Conservation (phyloP, 1,139 yeast species). For the Protomyces inundatus region DNA sequence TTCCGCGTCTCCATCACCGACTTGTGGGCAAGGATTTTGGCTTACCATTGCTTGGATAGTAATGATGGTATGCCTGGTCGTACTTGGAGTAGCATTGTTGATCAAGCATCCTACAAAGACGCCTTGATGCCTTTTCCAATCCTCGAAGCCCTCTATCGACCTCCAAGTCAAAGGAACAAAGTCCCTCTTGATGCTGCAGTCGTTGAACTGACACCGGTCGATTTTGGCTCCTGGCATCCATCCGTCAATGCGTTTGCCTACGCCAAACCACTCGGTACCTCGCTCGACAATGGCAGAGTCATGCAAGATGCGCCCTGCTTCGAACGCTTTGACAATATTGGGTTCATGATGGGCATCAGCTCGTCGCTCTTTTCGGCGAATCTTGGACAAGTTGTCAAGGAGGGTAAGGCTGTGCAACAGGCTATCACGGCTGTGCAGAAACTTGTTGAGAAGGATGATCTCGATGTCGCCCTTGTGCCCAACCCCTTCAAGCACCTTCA, state of each 20-base stretch:
- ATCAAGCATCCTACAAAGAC: slow-evolving; percentile 50
- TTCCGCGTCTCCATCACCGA: slow-evolving; percentile 76
- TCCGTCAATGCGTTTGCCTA: slow-evolving; percentile 67
- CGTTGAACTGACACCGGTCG: slow-evolving; percentile 78
- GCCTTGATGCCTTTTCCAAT: slow-evolving; percentile 86
- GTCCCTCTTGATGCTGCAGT: slow-evolving; percentile 37
- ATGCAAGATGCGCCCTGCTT: slow-evolving; percentile 47
- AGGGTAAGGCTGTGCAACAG: slow-evolving; percentile 48
- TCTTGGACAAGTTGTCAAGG: slow-evolving; percentile 53
- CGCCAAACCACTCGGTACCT: slow-evolving; percentile 67
- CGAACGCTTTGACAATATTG: slow-evolving; percentile 62
- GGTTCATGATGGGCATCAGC: slow-evolving; percentile 68
- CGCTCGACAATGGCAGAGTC: slow-evolving; percentile 51
- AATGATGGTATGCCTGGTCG: slow-evolving; percentile 57
- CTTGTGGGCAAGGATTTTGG: slow-evolving; percentile 84
- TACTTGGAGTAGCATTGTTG: slow-evolving; percentile 60
- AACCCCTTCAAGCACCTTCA: slow-evolving; percentile 57
- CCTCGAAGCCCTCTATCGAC: slow-evolving; percentile 77
- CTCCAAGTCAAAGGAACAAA: slow-evolving; percentile 50
- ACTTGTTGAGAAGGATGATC: slow-evolving; percentile 37
- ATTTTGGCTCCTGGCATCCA: slow-evolving; percentile 85
- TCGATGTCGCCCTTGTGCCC: slow-evolving; percentile 71
- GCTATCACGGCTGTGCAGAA: slow-evolving; percentile 38
- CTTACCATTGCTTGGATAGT: slow-evolving; percentile 54
- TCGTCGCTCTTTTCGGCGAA: slow-evolving; percentile 72